phyloP scores from a whole-genome alignment of 768 basidiomycete genomes.

The Boletus speciosus region DNA sequence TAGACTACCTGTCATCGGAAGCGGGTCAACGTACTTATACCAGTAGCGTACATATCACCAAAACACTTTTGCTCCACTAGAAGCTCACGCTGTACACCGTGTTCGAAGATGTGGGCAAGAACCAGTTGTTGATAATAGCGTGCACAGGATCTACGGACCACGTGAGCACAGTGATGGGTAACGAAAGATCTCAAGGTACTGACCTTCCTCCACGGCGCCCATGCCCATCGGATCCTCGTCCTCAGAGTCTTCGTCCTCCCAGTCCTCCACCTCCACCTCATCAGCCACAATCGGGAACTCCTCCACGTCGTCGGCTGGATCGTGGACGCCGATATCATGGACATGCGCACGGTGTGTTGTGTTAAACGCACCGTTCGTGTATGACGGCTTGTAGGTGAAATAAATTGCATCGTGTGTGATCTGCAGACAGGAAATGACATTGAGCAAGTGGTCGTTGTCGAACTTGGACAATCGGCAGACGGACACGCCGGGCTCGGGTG shows the following conservation, averaged over 20 bases:
- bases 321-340: not conserved
- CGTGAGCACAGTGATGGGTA: conserved; percentile 1
- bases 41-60: not conserved
- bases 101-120: conserved; percentile 17
- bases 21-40: not conserved
- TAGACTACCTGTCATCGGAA: not conserved
- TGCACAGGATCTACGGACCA: conserved; percentile 10
- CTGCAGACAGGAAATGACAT: conserved; percentile 48
- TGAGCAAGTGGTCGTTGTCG: conserved; percentile 14
- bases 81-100: conserved; percentile 27
- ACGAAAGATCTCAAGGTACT: not conserved
- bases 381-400: conserved; percentile 34
- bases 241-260: conserved; percentile 16
- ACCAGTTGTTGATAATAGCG: conserved; percentile 18
- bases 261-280: conserved; percentile 11
- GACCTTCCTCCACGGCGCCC: conserved; percentile 9
- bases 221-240: conserved; percentile 8
- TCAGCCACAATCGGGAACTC: conserved; percentile 4
- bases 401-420: conserved; percentile 52
- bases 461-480: conserved; percentile 18
- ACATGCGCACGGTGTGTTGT: not conserved
- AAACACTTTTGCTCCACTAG: conserved; percentile 4
- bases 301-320: not conserved
- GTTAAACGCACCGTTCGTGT: not conserved
- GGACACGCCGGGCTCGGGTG: conserved; percentile 32